A percentile compares a stretch with the other conserved stretches of the same genome.
Evolutionary conservation across 1,284 basidiomycete species (phyloP).

Genomic region (Puccinia hordei): DNA sequence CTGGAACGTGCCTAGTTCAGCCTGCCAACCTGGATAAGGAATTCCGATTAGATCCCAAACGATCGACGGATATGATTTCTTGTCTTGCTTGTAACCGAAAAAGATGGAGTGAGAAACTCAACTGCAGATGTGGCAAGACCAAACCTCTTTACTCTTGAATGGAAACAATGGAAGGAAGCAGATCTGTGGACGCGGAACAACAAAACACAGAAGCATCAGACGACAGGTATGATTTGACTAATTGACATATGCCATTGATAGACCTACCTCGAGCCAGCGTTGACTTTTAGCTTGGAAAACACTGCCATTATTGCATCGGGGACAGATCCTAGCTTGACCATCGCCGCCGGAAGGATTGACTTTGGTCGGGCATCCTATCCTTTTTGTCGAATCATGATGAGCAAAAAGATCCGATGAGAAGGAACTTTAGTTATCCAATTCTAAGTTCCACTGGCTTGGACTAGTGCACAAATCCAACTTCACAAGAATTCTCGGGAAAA

Average conservation of each 20-base stretch:
- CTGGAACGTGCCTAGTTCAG: constrained; percentile 33
- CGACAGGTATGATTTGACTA: not conserved
- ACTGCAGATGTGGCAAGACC: constrained; percentile 48
- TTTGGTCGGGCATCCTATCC: constrained; percentile 44
- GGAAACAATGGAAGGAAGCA: constrained; percentile 41
- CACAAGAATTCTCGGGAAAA: not conserved
- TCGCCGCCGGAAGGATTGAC: constrained; percentile 31
- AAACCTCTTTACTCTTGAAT: constrained; percentile 32
- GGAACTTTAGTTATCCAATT: not conserved
- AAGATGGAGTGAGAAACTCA: not conserved
- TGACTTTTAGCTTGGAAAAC: constrained; percentile 43
- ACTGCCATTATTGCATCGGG: constrained; percentile 44
- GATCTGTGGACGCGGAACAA: constrained; percentile 9
- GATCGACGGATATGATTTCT: not conserved
- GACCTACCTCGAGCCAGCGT: constrained; percentile 37
- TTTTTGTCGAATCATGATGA: not conserved
- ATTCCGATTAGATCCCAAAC: not conserved
- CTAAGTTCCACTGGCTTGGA: not conserved
- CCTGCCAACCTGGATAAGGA: constrained; percentile 32
- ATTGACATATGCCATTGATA: not conserved
- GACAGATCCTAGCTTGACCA: constrained; percentile 44
- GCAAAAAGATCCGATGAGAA: no score
- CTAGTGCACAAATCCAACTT: not conserved
- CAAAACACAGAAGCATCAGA: not conserved
- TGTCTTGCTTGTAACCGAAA: not conserved